Evolutionary conservation across 805 yeast species (phyloP).

Genomic region (Candida tibetensis): DNA sequence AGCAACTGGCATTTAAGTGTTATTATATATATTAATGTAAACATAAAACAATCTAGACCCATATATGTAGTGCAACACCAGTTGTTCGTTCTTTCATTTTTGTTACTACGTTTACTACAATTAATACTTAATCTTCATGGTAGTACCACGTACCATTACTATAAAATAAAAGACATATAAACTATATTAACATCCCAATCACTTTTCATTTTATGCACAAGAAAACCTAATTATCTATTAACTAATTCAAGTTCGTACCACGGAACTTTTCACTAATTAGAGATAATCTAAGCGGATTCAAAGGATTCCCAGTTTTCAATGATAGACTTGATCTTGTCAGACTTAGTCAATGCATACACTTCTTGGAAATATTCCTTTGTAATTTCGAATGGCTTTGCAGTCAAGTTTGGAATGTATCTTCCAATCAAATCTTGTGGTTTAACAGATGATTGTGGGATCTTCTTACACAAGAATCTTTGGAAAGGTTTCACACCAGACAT

Average conservation of each 20-base stretch:
- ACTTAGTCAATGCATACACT: conserved; percentile 86
- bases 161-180: conserved; percentile 3
- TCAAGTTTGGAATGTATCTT: conserved; percentile 97
- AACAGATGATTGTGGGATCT: conserved; percentile 91
- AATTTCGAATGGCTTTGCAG: conserved; percentile 94
- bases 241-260: conserved; percentile 6
- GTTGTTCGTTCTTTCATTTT: too few species aligned
- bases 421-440: conserved; percentile 91
- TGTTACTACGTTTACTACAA: too few species aligned
- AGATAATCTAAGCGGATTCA: conserved; percentile 42
- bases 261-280: conserved; percentile 2
- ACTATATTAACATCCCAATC: too few species aligned
- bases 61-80: too few species aligned
- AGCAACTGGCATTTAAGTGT: conserved; percentile 15
- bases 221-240: too few species aligned
- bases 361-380: conserved; percentile 97
- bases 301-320: conserved; percentile 95
- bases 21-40: background rate
- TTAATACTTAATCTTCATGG: too few species aligned
- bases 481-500: conserved; percentile 98
- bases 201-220: too few species aligned
- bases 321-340: conserved; percentile 85
- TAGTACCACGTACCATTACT: conserved; percentile 16
- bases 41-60: too few species aligned
- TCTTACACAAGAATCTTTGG: conserved; percentile 95